Evolutionary conservation across 1,284 basidiomycete genomes (phyloP), one percentile per base, ranked within the genome.

Genomic region (Ceratobasidium sp.): DNA sequence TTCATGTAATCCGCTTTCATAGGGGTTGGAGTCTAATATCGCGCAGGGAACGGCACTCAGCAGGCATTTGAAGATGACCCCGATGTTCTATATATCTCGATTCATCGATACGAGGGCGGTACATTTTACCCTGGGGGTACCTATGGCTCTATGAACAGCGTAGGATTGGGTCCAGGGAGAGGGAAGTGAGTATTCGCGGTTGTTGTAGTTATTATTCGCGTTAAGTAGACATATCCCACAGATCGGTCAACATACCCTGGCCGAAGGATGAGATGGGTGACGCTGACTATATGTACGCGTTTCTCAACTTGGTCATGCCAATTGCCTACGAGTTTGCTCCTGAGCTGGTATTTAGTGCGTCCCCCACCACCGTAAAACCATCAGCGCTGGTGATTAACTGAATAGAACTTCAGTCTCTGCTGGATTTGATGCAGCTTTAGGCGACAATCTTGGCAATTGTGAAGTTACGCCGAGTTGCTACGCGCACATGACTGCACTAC

Each of bases 401-500:
- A 25, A 49, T 59, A 65, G 44, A 22, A 65, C 61, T 77, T 32
- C 77, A 98, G 96, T 99, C 81, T 99, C 97, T 17, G 96, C 98
- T 22, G 98, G 98, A 1, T 99, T 99, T 81, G 98, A 99, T 82
- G 97, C 98, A 5, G 98, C 98, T 0, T 89, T 90, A 40, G 97
- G 97, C 0, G 98, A 99, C 82, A 89, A 91, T 61, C 89, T 99
- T 5, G 98, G 98, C 32, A 91, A 91, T 84, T 98, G 96, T 82
- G 87, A 91, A 79, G 97, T 99, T 76, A 90, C 94, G 0, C 98
- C 98, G 0, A 89, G 91, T n/a, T 97, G 96, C 1, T 99, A 96
- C 83, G 96, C 96, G 0, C 97, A 99, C 81, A 99, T 99, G 97
- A 98, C 98, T 1, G 94, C 98, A 81, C 96, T 98, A 92, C 87